A percentile compares a stretch with the other conserved stretches of the same genome.
These are phyloP conservation scores for Hsuehochloa calcarea DNA, from an alignment of 176 grass and related monocot species.

Conservation along the genomic window DNA sequence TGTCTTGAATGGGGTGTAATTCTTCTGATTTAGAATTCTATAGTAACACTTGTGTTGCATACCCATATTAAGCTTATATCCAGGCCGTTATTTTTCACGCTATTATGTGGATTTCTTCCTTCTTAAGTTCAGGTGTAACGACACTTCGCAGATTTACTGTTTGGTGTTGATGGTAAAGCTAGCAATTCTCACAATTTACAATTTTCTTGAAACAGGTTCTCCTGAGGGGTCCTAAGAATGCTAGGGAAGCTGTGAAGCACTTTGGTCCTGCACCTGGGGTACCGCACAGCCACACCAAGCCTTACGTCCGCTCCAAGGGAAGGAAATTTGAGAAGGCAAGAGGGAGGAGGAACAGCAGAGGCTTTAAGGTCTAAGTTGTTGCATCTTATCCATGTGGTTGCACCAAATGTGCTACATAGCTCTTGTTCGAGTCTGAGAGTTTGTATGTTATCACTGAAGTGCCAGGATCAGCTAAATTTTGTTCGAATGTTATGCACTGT, in stretches of 20 bases:
- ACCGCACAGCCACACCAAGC: conserved; percentile 76
- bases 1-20: neutral
- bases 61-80: no score
- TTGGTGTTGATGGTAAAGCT: neutral
- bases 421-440: neutral
- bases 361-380: conserved; percentile 59
- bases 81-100: neutral
- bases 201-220: conserved; percentile 44
- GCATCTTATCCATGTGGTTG: neutral
- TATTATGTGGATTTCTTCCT: neutral
- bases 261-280: conserved; percentile 74
- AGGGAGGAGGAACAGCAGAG: conserved; percentile 77
- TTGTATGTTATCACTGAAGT: conserved; percentile 19
- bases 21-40: neutral
- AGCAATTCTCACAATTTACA: neutral
- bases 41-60: neutral
- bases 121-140: neutral
- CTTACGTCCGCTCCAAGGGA: conserved; percentile 64
- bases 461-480: conserved; percentile 36
- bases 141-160: neutral
- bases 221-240: conserved; percentile 72
- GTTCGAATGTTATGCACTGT: conserved; percentile 4
- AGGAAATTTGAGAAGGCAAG: conserved; percentile 87
- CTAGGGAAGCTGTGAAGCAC: conserved; percentile 74
- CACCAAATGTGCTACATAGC: neutral